Conservation (phyloP, 768 basidiomycete species). For the Rhizopogon vinicolor region DNA sequence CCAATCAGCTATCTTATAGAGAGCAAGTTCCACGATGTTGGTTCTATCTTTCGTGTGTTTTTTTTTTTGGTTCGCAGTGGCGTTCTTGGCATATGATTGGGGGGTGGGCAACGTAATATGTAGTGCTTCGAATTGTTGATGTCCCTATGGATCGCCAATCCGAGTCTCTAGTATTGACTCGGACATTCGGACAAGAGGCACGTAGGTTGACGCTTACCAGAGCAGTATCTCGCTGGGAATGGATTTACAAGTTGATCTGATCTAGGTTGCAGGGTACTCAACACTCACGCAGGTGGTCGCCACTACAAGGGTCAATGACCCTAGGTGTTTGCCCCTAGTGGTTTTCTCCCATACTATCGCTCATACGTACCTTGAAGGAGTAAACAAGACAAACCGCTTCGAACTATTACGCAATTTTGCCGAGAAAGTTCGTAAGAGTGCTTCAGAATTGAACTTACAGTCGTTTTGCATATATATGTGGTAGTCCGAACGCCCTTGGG, state of each 20-base stretch:
- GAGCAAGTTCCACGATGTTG: neutral
- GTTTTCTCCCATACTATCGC: too few species aligned
- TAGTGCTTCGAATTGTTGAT: too few species aligned
- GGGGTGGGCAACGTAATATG: neutral
- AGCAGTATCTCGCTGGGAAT: neutral
- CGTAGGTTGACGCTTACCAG: neutral
- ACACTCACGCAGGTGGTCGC: too few species aligned
- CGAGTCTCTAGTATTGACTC: neutral
- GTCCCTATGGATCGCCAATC: neutral
- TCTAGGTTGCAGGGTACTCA: neutral
- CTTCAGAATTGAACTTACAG: too few species aligned
- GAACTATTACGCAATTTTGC: too few species aligned
- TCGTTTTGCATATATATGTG: too few species aligned
- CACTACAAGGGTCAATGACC: too few species aligned
- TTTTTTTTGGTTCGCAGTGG: neutral
- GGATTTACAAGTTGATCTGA: neutral
- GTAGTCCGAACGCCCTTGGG: too few species aligned
- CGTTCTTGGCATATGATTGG: neutral
- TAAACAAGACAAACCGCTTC: too few species aligned
- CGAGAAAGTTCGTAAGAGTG: too few species aligned
- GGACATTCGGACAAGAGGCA: neutral
- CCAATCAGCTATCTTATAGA: neutral
- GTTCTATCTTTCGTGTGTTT: neutral
- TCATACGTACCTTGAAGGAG: too few species aligned
- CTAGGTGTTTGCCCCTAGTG: too few species aligned